Base-by-base conservation (phyloP, 345 rosid species). In the Populus tremula region DNA sequence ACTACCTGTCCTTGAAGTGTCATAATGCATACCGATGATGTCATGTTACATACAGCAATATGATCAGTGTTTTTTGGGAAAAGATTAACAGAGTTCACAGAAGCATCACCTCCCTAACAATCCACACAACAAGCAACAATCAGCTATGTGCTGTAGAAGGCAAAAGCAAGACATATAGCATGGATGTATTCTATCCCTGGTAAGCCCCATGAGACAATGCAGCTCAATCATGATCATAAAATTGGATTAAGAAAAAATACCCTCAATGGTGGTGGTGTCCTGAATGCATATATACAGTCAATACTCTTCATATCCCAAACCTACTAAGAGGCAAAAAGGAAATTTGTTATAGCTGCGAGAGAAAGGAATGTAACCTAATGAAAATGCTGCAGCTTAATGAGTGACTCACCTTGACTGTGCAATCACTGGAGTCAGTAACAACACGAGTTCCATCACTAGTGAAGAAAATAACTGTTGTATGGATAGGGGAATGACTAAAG, bases 1-100 rank as follows among this genome's bases (percentile, higher is more conserved):
- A 56, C 47, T 81, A 96, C 98, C 98, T 94, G 99, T 78, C 98
- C 99, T 85, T 92, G 97, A 80, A 92, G 98, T 14, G 98, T 96
- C 99, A 96, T 96, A 74, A 94, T 86, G 81, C 91, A 94, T 84
- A 94, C 76, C 20, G 96, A 89, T 33, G 98, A 94, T 70, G 98
- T 91, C 87, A 91, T 96, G 82, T 94, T 96, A 85, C 98, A 96
- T 49, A 96, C 98, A 78, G 90, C 84, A 43, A 96, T 89, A 82
- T 91, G 99, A 81, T 96, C 93, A 8, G 94, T 80, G 82, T 89
- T 94, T 85, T 92, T 92, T 0, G 99, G 97, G 84, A 87, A 92
- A 80, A 96, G 85, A 87, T 91, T 98, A 83, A 94, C 89, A 72
- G 98, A 94, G 83, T 96, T 96, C 79, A 94, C 99, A n/a, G 99